These are phyloP conservation scores for Candida easanensis DNA, from an alignment of 805 yeast genomes.

Conservation along the genomic window DNA sequence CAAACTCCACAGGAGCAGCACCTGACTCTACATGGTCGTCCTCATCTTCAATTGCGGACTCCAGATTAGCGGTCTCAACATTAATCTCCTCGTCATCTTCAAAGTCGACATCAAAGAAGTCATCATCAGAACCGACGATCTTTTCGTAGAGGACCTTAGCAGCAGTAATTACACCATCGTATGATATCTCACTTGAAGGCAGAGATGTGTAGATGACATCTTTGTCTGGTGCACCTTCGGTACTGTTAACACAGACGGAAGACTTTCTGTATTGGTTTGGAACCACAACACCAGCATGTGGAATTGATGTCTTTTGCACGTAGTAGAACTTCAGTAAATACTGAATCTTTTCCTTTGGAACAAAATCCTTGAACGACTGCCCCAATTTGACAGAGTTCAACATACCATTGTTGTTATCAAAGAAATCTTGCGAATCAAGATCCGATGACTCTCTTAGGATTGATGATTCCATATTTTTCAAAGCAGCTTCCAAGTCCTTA, in stretches of 20 bases:
- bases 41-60: conserved; percentile 19
- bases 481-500: conserved; percentile 76
- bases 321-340: conserved; percentile 60
- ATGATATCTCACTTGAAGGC: conserved; percentile 85
- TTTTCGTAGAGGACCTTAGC: conserved; percentile 70
- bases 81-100: conserved; percentile 66
- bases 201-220: conserved; percentile 52
- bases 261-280: conserved; percentile 38
- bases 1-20: conserved; percentile 36
- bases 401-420: conserved; percentile 54
- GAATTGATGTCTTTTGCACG: conserved; percentile 54
- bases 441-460: conserved; percentile 73
- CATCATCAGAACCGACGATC: conserved; percentile 91
- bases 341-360: conserved; percentile 70
- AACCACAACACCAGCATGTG: conserved; percentile 52
- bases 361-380: conserved; percentile 78
- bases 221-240: conserved; percentile 37
- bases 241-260: conserved; percentile 29
- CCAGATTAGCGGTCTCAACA: conserved; percentile 22
- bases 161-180: conserved; percentile 86
- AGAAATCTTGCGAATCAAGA: conserved; percentile 31
- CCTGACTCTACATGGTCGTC: conserved; percentile 19
- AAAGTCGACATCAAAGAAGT: conserved; percentile 93
- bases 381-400: conserved; percentile 84
- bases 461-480: conserved; percentile 73